A percentile compares a stretch with the other conserved stretches of the same genome.
Conservation (phyloP, 257 asterid species). For the Lithospermum erythrorhizon region DNA sequence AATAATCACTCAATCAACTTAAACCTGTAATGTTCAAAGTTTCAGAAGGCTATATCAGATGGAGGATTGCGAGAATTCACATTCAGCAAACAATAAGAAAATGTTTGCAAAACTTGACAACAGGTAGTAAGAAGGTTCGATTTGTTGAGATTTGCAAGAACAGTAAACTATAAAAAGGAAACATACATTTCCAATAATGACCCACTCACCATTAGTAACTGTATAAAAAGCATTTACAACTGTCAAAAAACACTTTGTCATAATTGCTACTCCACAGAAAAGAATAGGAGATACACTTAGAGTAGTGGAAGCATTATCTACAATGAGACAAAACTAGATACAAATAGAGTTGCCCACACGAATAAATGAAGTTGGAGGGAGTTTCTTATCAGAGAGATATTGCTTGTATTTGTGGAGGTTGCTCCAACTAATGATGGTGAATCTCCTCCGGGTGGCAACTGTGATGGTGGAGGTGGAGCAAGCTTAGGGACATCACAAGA, state of each 20-base stretch:
- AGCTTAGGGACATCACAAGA: slow-evolving; percentile 59
- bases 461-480: slow-evolving; percentile 90
- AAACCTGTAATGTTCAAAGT: too few relatives aligned
- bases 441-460: slow-evolving; percentile 14
- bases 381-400: slow-evolving; percentile 19
- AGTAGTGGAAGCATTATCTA: slow-evolving; percentile 3
- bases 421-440: slow-evolving; percentile 4
- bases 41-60: too few relatives aligned
- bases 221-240: background rate
- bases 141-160: background rate
- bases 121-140: too few relatives aligned
- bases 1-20: too few relatives aligned
- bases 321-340: slow-evolving; percentile 15
- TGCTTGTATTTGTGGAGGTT: slow-evolving; percentile 13
- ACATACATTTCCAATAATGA: background rate
- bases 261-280: background rate
- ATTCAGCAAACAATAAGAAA: too few relatives aligned
- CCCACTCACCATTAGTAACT: background rate
- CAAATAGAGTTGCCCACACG: slow-evolving; percentile 20
- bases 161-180: background rate
- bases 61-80: too few relatives aligned
- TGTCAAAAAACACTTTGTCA: background rate
- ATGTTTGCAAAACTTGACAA: too few relatives aligned
- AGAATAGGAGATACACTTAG: background rate
- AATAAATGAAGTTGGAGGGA: slow-evolving; percentile 30